Evolutionary conservation across 768 basidiomycete genomes (phyloP).

Genomic region (Crepidotus variabilis): DNA sequence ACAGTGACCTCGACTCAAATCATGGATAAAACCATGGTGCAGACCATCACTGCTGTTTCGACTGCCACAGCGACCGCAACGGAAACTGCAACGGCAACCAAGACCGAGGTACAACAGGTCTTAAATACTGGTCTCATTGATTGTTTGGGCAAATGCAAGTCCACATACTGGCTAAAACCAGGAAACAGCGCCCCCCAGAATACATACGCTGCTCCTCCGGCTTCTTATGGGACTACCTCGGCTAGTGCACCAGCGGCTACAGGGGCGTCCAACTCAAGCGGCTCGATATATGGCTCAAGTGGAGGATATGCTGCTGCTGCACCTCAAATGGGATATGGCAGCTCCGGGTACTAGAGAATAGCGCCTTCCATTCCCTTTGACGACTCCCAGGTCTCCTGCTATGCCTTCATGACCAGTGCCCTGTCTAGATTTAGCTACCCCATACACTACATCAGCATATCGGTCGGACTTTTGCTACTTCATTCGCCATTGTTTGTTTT

Average conservation of each 20-base stretch:
- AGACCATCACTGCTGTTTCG: constrained; percentile 51
- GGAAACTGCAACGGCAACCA: constrained; percentile 31
- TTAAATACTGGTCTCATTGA: constrained; percentile 47
- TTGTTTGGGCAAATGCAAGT: constrained; percentile 63
- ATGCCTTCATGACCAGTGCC: constrained; percentile 25
- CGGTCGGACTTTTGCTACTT: constrained; percentile 15
- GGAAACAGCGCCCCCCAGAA: constrained; percentile 51
- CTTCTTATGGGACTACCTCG: constrained; percentile 5
- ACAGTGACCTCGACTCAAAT: constrained; percentile 53
- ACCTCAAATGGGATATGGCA: background rate
- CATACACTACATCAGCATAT: constrained; percentile 8
- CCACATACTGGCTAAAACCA: constrained; percentile 42
- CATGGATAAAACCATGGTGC: constrained; percentile 41
- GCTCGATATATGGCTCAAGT: constrained; percentile 16
- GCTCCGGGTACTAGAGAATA: constrained; percentile 27
- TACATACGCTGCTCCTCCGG: constrained; percentile 35
- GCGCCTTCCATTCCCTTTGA: constrained; percentile 7
- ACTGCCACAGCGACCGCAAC: constrained; percentile 41
- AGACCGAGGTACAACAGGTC: constrained; percentile 44
- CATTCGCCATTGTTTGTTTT: background rate
- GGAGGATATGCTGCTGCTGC: constrained; percentile 16
- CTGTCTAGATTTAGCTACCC: constrained; percentile 26
- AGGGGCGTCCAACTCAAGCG: constrained; percentile 9
- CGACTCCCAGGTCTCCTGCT: constrained; percentile 15
- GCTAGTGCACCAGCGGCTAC: constrained; percentile 15